Evolutionary conservation across 1,139 yeast species (phyloP).

Genomic region (Hansenula lynferdii): DNA sequence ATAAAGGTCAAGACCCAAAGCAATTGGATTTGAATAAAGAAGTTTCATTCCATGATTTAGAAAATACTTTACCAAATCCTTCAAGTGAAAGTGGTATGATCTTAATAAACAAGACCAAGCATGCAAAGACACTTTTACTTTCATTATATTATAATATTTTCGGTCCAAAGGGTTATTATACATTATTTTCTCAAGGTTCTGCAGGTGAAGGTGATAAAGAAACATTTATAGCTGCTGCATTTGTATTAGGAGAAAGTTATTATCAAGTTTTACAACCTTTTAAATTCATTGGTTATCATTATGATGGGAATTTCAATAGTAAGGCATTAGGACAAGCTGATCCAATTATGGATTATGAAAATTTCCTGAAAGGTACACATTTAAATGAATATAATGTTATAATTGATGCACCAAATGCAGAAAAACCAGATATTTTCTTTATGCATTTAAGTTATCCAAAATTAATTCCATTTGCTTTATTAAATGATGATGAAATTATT

Average conservation of each 20-base stretch:
- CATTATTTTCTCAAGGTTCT: slow-evolving; percentile 59
- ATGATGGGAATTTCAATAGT: slow-evolving; percentile 35
- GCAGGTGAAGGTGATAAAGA: slow-evolving; percentile 76
- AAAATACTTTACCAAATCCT: slow-evolving; percentile 58
- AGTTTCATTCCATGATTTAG: slow-evolving; percentile 46
- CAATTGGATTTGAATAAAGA: slow-evolving; percentile 11
- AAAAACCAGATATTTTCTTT: slow-evolving; percentile 32
- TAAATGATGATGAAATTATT: slow-evolving; percentile 38
- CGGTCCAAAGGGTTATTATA: slow-evolving; percentile 58
- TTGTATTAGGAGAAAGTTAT: slow-evolving; percentile 41
- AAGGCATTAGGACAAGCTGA: slow-evolving; percentile 62
- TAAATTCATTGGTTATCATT: slow-evolving; percentile 50
- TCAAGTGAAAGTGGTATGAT: slow-evolving; percentile 63
- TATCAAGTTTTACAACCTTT: slow-evolving; percentile 49
- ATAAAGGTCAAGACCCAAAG: slow-evolving; percentile 19
- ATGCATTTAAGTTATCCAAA: slow-evolving; percentile 70
- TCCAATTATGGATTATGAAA: slow-evolving; percentile 34
- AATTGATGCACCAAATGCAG: slow-evolving; percentile 11
- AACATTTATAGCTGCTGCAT: slow-evolving; percentile 62
- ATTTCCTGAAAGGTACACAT: slow-evolving; percentile 15
- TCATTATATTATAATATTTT: slow-evolving; percentile 54
- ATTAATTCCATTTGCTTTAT: slow-evolving; percentile 46
- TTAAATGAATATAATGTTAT: slow-evolving; percentile 19
- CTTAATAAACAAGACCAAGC: slow-evolving; percentile 47
- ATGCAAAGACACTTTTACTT: slow-evolving; percentile 44